These are phyloP conservation scores for Asterochloris sp. DNA, from an alignment of 139 green algal species.

Conservation along the genomic window DNA sequence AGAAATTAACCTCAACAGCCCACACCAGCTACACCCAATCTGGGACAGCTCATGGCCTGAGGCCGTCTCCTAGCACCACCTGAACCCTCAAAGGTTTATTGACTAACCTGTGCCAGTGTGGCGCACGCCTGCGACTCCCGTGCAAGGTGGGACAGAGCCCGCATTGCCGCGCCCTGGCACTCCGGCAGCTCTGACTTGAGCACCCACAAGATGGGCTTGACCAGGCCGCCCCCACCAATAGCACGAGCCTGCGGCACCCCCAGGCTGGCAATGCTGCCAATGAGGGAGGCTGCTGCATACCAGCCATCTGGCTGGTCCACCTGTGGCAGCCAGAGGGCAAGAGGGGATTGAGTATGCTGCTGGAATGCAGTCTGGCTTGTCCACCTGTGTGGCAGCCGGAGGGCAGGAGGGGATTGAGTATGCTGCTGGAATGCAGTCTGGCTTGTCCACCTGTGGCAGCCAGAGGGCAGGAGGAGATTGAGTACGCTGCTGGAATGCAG, in stretches of 20 bases:
- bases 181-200: neutral
- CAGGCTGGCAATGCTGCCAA: slow-evolving; percentile 12
- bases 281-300: slow-evolving; percentile 18
- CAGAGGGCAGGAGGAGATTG: too few species aligned
- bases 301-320: slow-evolving; percentile 4
- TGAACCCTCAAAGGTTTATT: too few species aligned
- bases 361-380: too few species aligned
- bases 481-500: too few species aligned
- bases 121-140: neutral
- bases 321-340: neutral
- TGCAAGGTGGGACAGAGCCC: slow-evolving; percentile 14
- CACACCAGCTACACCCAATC: too few species aligned
- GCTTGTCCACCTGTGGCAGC: neutral
- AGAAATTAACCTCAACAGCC: too few species aligned
- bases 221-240: slow-evolving; percentile 8
- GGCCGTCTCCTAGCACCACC: too few species aligned
- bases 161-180: slow-evolving; percentile 7
- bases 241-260: neutral
- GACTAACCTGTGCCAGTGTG: neutral
- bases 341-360: too few species aligned
- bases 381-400: too few species aligned
- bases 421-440: too few species aligned
- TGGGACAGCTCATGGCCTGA: too few species aligned
- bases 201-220: slow-evolving; percentile 19
- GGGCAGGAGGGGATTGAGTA: too few species aligned